A percentile compares a stretch with the other conserved stretches of the same genome.
These are phyloP conservation scores for Persicaria maculosa DNA, from an alignment of 148 eudicot species.

Conservation along the genomic window DNA sequence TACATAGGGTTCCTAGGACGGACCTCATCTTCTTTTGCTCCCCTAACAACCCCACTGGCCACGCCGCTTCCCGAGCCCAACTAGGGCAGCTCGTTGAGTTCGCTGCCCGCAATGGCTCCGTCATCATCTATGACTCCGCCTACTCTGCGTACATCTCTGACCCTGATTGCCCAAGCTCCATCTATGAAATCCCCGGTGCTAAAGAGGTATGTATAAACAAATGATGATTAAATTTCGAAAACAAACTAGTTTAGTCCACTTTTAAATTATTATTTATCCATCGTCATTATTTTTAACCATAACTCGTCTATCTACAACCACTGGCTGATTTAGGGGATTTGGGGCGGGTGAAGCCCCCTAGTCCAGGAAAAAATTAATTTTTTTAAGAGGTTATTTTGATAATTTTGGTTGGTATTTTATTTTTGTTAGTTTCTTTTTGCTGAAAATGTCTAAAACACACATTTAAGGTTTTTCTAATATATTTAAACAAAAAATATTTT, in stretches of 20 bases:
- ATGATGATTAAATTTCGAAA: too few relatives aligned
- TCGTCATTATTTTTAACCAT: too few relatives aligned
- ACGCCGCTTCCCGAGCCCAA: slow-evolving; percentile 59
- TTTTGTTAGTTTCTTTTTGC: neutral
- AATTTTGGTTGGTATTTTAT: too few relatives aligned
- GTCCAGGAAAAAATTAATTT: too few relatives aligned
- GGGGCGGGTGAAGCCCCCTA: too few relatives aligned
- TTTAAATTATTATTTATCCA: too few relatives aligned
- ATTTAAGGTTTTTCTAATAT: neutral
- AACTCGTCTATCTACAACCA: too few relatives aligned
- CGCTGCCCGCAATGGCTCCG: slow-evolving; percentile 61
- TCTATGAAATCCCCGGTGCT: slow-evolving; percentile 74
- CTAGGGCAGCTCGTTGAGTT: slow-evolving; percentile 55
- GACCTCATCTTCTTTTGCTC: slow-evolving; percentile 86
- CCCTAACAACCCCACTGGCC: slow-evolving; percentile 87
- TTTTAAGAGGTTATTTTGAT: too few relatives aligned
- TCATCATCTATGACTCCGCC: slow-evolving; percentile 75
- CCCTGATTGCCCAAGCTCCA: slow-evolving; percentile 42
- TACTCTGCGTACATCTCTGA: slow-evolving; percentile 59
- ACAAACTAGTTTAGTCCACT: too few relatives aligned
- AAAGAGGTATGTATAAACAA: slow-evolving; percentile 33
- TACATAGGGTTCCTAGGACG: slow-evolving; percentile 41
- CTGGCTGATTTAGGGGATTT: too few relatives aligned
- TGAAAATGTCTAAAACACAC: neutral
- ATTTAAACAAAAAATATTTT: too few relatives aligned